Percentiles rank a stretch among this genome's conserved stretches.
Evolutionary conservation across 2,329 filamentous ascomycete genomes (phyloP).

Genomic region (Colletotrichum salicis): DNA sequence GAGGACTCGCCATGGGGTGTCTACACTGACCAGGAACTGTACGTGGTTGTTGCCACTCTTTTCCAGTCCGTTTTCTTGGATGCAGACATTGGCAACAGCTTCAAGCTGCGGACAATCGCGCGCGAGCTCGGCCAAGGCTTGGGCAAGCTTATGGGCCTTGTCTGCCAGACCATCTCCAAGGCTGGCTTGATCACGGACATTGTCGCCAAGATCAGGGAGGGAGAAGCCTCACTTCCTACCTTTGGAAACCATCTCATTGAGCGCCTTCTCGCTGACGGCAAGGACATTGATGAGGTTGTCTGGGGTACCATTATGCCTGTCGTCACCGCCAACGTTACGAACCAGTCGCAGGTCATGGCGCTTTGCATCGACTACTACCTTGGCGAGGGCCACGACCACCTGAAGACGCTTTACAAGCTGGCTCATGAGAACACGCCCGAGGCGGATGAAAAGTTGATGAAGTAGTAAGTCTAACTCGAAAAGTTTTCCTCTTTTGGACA

Average conservation of each 20-base stretch:
- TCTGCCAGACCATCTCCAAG: conserved; percentile 59
- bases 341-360: conserved; percentile 67
- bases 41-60: conserved; percentile 65
- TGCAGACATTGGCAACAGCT: conserved; percentile 66
- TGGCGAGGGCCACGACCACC: conserved; percentile 58
- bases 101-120: conserved; percentile 62
- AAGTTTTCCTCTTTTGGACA: background rate
- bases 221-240: conserved; percentile 50
- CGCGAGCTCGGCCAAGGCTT: conserved; percentile 61
- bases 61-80: conserved; percentile 67
- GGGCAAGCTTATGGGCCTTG: conserved; percentile 61
- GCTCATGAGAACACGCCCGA: conserved; percentile 60
- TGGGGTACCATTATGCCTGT: conserved; percentile 68
- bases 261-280: conserved; percentile 62
- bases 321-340: conserved; percentile 66
- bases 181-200: conserved; percentile 58
- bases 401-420: conserved; percentile 63
- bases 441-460: conserved; percentile 57
- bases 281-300: conserved; percentile 64
- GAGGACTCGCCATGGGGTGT: conserved; percentile 60
- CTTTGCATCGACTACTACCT: conserved; percentile 71
- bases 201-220: conserved; percentile 57
- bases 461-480: conserved; percentile 43
- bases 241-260: conserved; percentile 69
- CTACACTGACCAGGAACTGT: conserved; percentile 67